Base-by-base conservation (phyloP, 108 stramenopile genomes). In the Mediolabrus comicus region DNA sequence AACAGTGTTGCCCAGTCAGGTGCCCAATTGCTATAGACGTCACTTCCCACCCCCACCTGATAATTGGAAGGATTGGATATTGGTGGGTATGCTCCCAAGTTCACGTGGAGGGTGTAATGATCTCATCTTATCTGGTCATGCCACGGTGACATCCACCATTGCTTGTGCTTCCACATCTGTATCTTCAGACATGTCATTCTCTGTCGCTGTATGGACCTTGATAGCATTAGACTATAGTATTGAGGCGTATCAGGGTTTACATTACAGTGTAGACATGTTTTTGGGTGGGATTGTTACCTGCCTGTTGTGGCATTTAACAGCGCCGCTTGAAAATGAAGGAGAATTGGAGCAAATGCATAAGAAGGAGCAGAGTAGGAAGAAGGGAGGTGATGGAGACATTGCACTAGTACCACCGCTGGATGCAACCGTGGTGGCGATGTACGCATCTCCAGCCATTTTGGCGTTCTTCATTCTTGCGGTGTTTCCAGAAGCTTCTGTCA, bases 261-360 rank as follows among this genome's bases (percentile, higher is more conserved):
- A 93, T 64, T 93, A 93, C 57, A 83, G 82, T 38, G 90, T 91
- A 0, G 92, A 93, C 64, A 93, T 93, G 92, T 90, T 87, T 86
- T 22, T 93, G 59, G 92, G 92, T 13, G 79, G 83, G 12, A 64
- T 93, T 35, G 59, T 93, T 8, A 84, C 81, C 34, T 80, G 81
- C 59, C 77, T 93, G 56, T 59, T 90, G 8, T 93, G 87, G 87
- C 77, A 72, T 25, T 54, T 79, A 19, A 69, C 83, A 19, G 66
- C 80, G 16, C 43, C 72, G 2, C 22, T 88, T 13, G 90, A 91
- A 65, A 33, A 29, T 16, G 75, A 29, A 30, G 75, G 57, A 22
- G 58, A 63, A 3, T 11, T 33, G 16, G 81, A 76, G 14, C 36
- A 72, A 13, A 28, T 16, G 16, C 27, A 57, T n/a, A 49, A 65